phyloP scores from a whole-genome alignment of 1,284 basidiomycete species.

The Fomitopsis palustris region DNA sequence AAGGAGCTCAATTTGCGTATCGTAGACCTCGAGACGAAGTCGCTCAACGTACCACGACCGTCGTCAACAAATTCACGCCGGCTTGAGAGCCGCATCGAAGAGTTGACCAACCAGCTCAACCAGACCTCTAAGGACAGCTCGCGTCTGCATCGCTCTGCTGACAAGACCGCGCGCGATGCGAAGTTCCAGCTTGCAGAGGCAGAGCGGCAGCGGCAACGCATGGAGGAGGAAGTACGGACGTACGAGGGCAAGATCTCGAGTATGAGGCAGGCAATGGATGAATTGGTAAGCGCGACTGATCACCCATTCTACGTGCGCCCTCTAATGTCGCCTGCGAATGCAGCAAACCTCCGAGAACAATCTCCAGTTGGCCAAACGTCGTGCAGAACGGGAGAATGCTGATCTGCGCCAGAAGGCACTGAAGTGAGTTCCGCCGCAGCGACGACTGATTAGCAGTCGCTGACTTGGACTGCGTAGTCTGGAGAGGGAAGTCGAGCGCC shows the following conservation, averaged over 20 bases:
- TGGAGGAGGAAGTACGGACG: constrained; percentile 62
- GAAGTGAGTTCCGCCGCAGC: constrained; percentile 42
- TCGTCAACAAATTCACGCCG: constrained; percentile 47
- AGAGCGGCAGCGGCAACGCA: constrained; percentile 52
- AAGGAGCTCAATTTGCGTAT: constrained; percentile 80
- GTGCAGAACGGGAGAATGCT: constrained; percentile 70
- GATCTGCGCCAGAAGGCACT: constrained; percentile 71
- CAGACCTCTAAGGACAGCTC: constrained; percentile 48
- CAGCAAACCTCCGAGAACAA: constrained; percentile 72
- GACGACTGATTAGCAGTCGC: not conserved
- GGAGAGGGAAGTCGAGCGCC: constrained; percentile 66
- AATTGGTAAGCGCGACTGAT: constrained; percentile 43
- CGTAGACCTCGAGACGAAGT: constrained; percentile 78
- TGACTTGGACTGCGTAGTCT: constrained; percentile 41
- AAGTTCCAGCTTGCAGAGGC: constrained; percentile 55
- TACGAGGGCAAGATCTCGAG: constrained; percentile 55
- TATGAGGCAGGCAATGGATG: constrained; percentile 58
- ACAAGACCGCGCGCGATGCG: constrained; percentile 51
- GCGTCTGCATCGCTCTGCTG: constrained; percentile 45
- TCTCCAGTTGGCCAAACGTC: constrained; percentile 66
- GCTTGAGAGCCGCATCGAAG: constrained; percentile 66
- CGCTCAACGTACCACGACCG: constrained; percentile 63
- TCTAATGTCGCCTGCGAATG: not conserved
- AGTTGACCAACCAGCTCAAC: constrained; percentile 60
- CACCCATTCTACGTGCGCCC: not conserved